Evolutionary conservation across 1,284 basidiomycete genomes (phyloP).

Genomic region (Austropuccinia psidii): DNA sequence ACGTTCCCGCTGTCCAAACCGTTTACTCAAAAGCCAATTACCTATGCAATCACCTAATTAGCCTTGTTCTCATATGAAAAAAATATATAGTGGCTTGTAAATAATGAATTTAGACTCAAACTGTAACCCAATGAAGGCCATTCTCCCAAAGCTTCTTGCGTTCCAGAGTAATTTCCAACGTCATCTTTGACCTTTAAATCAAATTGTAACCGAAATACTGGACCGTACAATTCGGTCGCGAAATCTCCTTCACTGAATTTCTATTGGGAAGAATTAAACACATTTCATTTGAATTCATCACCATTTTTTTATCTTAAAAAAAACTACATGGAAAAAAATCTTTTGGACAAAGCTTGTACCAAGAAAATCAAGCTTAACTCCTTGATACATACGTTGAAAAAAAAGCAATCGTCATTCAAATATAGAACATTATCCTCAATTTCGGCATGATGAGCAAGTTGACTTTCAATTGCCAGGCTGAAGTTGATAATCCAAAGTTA

Average conservation of each 20-base stretch:
- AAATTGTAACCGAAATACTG: slow-evolving; percentile 26
- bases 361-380: no score
- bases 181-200: slow-evolving; percentile 4
- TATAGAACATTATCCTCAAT: slow-evolving; percentile 18
- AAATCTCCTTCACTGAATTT: slow-evolving; percentile 13
- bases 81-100: neutral
- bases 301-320: no score
- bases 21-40: slow-evolving; percentile 25
- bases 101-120: neutral
- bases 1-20: slow-evolving; percentile 13
- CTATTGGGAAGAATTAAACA: neutral
- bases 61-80: neutral
- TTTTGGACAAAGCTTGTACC: no score
- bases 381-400: neutral
- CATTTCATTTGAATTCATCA: no score
- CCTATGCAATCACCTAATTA: neutral
- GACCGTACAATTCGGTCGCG: neutral
- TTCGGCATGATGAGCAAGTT: slow-evolving; percentile 3
- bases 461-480: slow-evolving; percentile 31
- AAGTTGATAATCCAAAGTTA: neutral
- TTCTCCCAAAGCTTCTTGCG: neutral
- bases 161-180: neutral
- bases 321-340: no score
- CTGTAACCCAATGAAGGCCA: slow-evolving; percentile 24
- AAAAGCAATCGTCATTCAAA: slow-evolving; percentile 32